Conservation (phyloP, 345 rosid species). For the Geranium rotundifolium region DNA sequence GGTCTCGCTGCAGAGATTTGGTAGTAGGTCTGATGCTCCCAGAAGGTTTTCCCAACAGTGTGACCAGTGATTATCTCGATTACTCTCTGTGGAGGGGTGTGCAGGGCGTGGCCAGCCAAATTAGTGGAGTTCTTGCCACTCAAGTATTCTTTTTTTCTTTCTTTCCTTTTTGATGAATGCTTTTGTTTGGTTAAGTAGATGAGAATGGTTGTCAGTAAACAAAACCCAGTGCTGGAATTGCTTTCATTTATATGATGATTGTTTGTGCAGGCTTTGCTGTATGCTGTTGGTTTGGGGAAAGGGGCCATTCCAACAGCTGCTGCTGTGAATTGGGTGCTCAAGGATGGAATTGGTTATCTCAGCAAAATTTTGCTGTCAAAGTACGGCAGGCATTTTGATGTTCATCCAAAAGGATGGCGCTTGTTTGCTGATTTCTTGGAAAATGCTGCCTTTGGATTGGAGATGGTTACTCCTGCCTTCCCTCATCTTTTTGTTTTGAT, state of each 20-base stretch:
- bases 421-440: conserved; percentile 92
- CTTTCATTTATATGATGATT: not conserved
- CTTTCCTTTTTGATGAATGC: conserved; percentile 7
- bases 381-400: conserved; percentile 91
- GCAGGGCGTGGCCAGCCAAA: conserved; percentile 88
- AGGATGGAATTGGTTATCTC: conserved; percentile 92
- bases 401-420: conserved; percentile 95
- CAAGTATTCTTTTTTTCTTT: conserved; percentile 34
- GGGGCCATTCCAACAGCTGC: conserved; percentile 97
- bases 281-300: conserved; percentile 93
- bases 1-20: conserved; percentile 36
- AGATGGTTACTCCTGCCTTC: conserved; percentile 84
- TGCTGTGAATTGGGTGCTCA: conserved; percentile 93
- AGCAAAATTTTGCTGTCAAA: conserved; percentile 85
- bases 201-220: not conserved
- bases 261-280: conserved; percentile 67
- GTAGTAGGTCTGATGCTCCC: conserved; percentile 61
- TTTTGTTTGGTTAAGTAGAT: conserved; percentile 3
- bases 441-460: conserved; percentile 86
- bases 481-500: conserved; percentile 68
- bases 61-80: conserved; percentile 76
- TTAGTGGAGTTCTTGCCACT: conserved; percentile 89
- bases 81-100: conserved; percentile 94
- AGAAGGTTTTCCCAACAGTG: conserved; percentile 77
- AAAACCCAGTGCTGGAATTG: too few species aligned